Evolutionary conservation across 768 basidiomycete species (phyloP).

Genomic region (Agrocybe pediades): DNA sequence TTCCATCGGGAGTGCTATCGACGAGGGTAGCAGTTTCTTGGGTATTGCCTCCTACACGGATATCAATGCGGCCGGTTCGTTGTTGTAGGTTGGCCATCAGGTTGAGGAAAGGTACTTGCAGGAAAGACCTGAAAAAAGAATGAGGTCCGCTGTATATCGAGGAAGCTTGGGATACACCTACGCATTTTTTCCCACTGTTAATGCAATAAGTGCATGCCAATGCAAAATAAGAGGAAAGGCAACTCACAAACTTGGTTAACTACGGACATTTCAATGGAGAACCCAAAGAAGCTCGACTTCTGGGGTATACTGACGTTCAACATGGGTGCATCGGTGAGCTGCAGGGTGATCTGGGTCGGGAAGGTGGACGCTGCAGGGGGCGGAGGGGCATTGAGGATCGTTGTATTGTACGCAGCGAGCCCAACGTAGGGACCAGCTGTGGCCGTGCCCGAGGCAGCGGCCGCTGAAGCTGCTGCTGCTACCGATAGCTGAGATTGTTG

Average conservation of each 20-base stretch:
- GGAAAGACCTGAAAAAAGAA: constrained; percentile 37
- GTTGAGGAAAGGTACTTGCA: constrained; percentile 73
- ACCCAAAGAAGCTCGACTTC: constrained; percentile 53
- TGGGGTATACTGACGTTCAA: constrained; percentile 36
- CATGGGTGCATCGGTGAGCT: constrained; percentile 40
- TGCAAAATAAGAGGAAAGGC: constrained; percentile 15
- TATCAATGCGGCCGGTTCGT: constrained; percentile 59
- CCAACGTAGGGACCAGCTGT: constrained; percentile 39
- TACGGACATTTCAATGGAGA: constrained; percentile 77
- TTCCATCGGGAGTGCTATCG: constrained; percentile 39
- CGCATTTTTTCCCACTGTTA: constrained; percentile 54
- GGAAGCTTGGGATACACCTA: constrained; percentile 22
- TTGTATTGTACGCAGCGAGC: constrained; percentile 55
- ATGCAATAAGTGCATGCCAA: not conserved
- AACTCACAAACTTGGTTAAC: constrained; percentile 61
- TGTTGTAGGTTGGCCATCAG: constrained; percentile 68
- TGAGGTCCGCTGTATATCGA: not conserved
- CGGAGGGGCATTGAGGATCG: constrained; percentile 49
- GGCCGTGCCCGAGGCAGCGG: constrained; percentile 21
- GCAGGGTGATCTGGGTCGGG: constrained; percentile 46
- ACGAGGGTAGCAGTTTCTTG: constrained; percentile 68
- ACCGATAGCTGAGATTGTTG: constrained; percentile 7
- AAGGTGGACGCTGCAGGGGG: constrained; percentile 47
- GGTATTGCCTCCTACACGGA: constrained; percentile 79
- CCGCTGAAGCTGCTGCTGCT: not conserved